Percentiles rank a stretch among this genome's conserved stretches.
Evolutionary conservation across 768 basidiomycete genomes (phyloP).

Genomic region (Russula sp.): DNA sequence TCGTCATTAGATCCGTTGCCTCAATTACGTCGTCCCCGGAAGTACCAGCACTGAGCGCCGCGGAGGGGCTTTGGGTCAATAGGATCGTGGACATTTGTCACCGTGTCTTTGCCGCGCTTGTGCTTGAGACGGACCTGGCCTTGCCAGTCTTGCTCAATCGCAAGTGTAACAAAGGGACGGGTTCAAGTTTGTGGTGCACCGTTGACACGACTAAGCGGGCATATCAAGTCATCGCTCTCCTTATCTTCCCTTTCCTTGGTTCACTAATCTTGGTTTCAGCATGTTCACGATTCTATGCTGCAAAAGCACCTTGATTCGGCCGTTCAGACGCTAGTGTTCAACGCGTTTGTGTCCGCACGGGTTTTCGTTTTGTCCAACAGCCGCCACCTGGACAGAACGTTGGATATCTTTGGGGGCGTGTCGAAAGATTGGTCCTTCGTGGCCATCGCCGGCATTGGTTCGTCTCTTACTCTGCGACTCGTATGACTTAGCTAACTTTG

Average conservation of each 20-base stretch:
- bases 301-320: slow-evolving; percentile 39
- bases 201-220: slow-evolving; percentile 93
- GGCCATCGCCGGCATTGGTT: slow-evolving; percentile 77
- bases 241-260: slow-evolving; percentile 88
- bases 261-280: slow-evolving; percentile 56
- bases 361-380: slow-evolving; percentile 95
- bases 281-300: slow-evolving; percentile 28
- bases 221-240: slow-evolving; percentile 78
- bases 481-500: slow-evolving; percentile 30
- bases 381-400: slow-evolving; percentile 72
- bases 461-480: neutral
- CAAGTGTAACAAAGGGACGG: slow-evolving; percentile 83
- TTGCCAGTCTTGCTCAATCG: slow-evolving; percentile 73
- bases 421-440: slow-evolving; percentile 79
- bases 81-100: slow-evolving; percentile 81
- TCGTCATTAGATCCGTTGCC: slow-evolving; percentile 87
- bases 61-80: slow-evolving; percentile 97
- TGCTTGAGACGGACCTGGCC: slow-evolving; percentile 94
- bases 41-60: slow-evolving; percentile 84
- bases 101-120: slow-evolving; percentile 82
- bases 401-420: slow-evolving; percentile 89
- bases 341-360: slow-evolving; percentile 96
- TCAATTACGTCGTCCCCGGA: slow-evolving; percentile 77
- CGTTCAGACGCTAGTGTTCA: slow-evolving; percentile 89
- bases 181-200: slow-evolving; percentile 66